phyloP scores from a whole-genome alignment of 805 yeast species.

The Torulaspora quercuum region DNA sequence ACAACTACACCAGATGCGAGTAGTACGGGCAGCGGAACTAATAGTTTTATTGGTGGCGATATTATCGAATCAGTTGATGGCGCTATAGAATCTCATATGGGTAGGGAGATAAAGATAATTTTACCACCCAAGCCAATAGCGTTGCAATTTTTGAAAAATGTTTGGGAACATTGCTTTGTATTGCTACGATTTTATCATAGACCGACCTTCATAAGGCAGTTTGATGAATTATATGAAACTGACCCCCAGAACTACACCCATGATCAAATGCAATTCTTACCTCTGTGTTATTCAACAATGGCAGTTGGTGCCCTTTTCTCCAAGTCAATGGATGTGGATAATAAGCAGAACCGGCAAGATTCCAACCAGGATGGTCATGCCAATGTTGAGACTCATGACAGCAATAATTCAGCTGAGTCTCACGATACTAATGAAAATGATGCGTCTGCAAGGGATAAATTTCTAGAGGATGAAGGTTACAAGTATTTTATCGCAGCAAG shows the following conservation, averaged over 20 bases:
- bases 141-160: conserved; percentile 63
- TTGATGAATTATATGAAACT: conserved; percentile 71
- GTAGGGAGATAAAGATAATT: conserved; percentile 56
- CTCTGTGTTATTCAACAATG: conserved; percentile 76
- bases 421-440: conserved; percentile 2
- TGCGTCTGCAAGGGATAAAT: conserved; percentile 24
- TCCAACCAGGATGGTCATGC: not conserved
- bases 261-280: conserved; percentile 74
- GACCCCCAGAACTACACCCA: conserved; percentile 74
- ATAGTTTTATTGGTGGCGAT: conserved; percentile 3
- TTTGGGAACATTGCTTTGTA: conserved; percentile 86
- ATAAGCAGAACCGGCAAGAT: not conserved
- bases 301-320: conserved; percentile 84
- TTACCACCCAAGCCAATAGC: conserved; percentile 78
- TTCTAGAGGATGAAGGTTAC: conserved; percentile 63
- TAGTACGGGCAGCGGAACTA: conserved; percentile 8
- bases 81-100: conserved; percentile 23
- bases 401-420: not conserved
- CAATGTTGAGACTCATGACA: conserved; percentile 30
- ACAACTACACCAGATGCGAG: conserved; percentile 19
- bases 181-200: conserved; percentile 83
- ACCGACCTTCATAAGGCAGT: conserved; percentile 71
- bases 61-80: conserved; percentile 24
- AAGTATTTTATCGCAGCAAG: conserved; percentile 82
- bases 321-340: conserved; percentile 22